Base-by-base conservation (phyloP, 2,329 filamentous ascomycete species). In the Zopfia rhizophila region DNA sequence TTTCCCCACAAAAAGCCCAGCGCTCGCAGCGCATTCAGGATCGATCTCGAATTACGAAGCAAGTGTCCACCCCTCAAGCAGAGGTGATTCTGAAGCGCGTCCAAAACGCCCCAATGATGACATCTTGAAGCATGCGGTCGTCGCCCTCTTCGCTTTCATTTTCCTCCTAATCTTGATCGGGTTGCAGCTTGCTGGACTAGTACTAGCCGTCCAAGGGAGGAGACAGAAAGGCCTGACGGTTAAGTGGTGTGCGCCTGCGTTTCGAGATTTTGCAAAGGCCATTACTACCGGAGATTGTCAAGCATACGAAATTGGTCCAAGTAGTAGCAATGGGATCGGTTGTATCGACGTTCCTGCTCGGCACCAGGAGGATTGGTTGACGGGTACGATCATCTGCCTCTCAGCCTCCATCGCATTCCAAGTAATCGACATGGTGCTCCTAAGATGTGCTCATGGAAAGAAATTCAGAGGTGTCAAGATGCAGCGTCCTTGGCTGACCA, bases 311-410 rank as follows among this genome's bases (percentile, higher is more conserved):
- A 36, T 51, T 24, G 14, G 38, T 5, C 35, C 38, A 5, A 48
- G 43, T 18, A 41, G 28, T 29, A 46, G 43, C 23, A 54, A 54
- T 27, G 51, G 47, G n/a, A 54, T 54, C 17, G 47, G 51, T 7
- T 54, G 51, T 31, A 51, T 54, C 17, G 19, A 33, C 2, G 25
- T 54, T 6, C 43, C 47, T 8, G 51, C 37, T 11, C n/a, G 14
- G 5, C 43, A 48, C 21, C 51, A 54, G 25, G 29, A 19, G 7
- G 25, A 48, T 10, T 54, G 51, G 51, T 31, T 54, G 4, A 45
- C 36, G 6, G 51, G 47, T 2, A 54, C 38, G 2, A 45, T 48
- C 24, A 39, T 45, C 6, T 30, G 25, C 12, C 33, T 54, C 4
- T 28, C 39, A 5, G 30, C 21, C 10, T 29, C 41, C 5, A 8